Evolutionary conservation across 495 filamentous ascomycete species (phyloP).

Genomic region (Pyrenula aspistea): DNA sequence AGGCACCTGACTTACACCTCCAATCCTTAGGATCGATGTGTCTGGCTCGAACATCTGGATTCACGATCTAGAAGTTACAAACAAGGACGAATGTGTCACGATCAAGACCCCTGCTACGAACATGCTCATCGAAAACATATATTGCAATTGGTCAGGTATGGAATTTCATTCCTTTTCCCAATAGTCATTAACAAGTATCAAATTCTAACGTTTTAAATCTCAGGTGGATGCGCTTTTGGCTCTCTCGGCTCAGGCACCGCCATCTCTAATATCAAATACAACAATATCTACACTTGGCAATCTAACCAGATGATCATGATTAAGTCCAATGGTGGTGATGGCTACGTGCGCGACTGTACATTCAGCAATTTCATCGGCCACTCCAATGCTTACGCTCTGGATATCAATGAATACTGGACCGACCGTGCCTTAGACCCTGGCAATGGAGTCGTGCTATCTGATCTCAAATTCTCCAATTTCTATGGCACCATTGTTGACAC

Average conservation of each 20-base stretch:
- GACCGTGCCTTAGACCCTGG: slow-evolving; percentile 21
- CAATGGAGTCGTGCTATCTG: slow-evolving; percentile 35
- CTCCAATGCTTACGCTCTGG: slow-evolving; percentile 36
- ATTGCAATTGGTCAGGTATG: slow-evolving; percentile 46
- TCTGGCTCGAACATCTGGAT: slow-evolving; percentile 38
- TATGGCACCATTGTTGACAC: slow-evolving; percentile 32
- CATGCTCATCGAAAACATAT: slow-evolving; percentile 43
- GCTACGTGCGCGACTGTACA: slow-evolving; percentile 36
- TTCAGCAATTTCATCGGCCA: slow-evolving; percentile 48
- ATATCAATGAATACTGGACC: slow-evolving; percentile 46
- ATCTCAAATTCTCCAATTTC: slow-evolving; percentile 44
- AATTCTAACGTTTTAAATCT: too few relatives aligned
- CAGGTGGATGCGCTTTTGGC: slow-evolving; percentile 40
- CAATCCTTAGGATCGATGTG: slow-evolving; percentile 36
- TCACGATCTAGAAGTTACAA: slow-evolving; percentile 42
- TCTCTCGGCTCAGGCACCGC: slow-evolving; percentile 25
- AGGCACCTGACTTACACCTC: too few relatives aligned
- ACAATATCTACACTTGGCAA: slow-evolving; percentile 38
- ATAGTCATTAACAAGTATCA: too few relatives aligned
- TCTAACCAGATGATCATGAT: slow-evolving; percentile 54
- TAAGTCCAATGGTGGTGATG: slow-evolving; percentile 46
- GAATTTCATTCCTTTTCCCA: too few relatives aligned
- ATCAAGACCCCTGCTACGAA: slow-evolving; percentile 35
- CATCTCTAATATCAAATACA: slow-evolving; percentile 34
- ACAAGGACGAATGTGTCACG: slow-evolving; percentile 44